Conservation (phyloP, 2,329 filamentous ascomycete species). For the Trichoderma atrobrunneum region DNA sequence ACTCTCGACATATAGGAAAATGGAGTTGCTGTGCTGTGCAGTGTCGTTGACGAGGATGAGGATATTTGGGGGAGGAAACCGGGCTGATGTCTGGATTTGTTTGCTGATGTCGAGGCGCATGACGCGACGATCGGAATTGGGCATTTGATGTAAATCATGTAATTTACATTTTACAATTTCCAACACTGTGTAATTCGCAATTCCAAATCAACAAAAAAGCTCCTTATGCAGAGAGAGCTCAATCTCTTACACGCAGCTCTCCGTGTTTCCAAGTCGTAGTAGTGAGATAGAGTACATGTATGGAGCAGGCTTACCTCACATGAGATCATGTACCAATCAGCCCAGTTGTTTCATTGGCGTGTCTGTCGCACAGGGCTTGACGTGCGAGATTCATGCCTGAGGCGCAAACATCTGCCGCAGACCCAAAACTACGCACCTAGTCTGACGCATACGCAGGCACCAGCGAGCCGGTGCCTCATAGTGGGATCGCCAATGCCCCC, state of each 20-base stretch:
- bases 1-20: not conserved
- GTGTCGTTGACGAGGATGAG: not conserved
- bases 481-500: slow-evolving; percentile 16
- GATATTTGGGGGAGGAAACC: not conserved
- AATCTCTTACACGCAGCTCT: not conserved
- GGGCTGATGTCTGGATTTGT: not conserved
- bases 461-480: slow-evolving; percentile 17
- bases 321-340: not conserved
- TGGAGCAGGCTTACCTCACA: not conserved
- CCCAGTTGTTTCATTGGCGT: not conserved
- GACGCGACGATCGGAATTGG: not conserved
- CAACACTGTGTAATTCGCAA: not conserved
- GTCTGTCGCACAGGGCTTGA: not conserved
- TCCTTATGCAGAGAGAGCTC: not conserved
- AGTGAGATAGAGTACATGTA: not conserved
- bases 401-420: slow-evolving; percentile 26
- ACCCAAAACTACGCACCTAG: slow-evolving; percentile 29
- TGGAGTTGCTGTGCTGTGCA: not conserved
- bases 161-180: not conserved
- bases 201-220: not conserved
- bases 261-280: not conserved
- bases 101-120: not conserved
- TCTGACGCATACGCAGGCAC: slow-evolving; percentile 28
- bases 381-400: slow-evolving; percentile 29
- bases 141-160: not conserved